Evolutionary conservation across 2,329 filamentous ascomycete genomes (phyloP), one percentile per base, ranked within the genome.

Genomic region (Arthrobotrys musiformis): DNA sequence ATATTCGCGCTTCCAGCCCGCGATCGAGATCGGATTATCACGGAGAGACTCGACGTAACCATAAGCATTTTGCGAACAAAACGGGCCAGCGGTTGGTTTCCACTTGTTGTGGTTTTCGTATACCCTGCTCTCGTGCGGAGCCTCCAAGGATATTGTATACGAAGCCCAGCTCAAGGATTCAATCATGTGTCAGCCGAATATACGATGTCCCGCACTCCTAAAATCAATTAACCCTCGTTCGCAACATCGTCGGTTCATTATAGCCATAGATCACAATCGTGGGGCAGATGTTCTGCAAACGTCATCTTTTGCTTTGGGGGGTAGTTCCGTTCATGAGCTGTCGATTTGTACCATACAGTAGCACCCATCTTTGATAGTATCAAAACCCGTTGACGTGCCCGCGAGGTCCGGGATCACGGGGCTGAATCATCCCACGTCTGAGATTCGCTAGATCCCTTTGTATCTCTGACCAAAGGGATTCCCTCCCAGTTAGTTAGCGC

Each of bases 381-480:
- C 56, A 63, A 54, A 62, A 66, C 62, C 58, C 58, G 64, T 76
- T 67, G 72, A 66, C 60, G 35, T 54, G 48, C 58, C 60, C 70
- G 62, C 46, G 52, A 67, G 63, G 64, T 46, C 64, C 56, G 48
- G 42, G 58, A 77, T 77, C 73, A 77, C 73, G 73, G 73, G 73
- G 73, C 52, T 70, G 73, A 77, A 77, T 77, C 73, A 77, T 70
- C 60, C 73, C 66, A 77, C 73, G 73, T 77, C 58, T 70, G 66
- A 54, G 61, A 70, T 64, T 42, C 56, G 19, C 37, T 33, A 54
- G 28, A 68, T 44, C 42, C 37, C 42, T 63, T 33, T 66, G 72
- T 60, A 70, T 67, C 60, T 77, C 66, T 77, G 66, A 70, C 73
- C 60, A 60, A 70, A 70, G 48, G 64, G 64, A 64, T 60, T 26